Conservation (phyloP, 352 stramenopile genomes). For the Phytophthora podocarpi region DNA sequence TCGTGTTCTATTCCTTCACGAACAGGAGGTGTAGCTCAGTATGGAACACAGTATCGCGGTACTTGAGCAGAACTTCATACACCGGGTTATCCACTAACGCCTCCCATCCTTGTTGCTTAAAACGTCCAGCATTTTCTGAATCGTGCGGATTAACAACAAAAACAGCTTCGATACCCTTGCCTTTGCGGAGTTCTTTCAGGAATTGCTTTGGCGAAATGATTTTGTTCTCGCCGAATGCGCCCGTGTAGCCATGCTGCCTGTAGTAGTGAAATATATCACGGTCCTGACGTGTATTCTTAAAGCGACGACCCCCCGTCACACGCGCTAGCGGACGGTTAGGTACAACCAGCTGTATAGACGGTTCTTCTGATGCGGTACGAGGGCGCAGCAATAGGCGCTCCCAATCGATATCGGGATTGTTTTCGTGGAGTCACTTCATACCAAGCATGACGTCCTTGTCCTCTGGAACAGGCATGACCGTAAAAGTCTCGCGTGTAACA, state of each 20-base stretch:
- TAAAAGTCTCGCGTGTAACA: not conserved
- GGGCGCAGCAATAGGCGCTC: not conserved
- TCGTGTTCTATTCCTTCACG: conserved; percentile 10
- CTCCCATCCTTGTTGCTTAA: conserved; percentile 2
- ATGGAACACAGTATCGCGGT: not conserved
- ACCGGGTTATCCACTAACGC: not conserved
- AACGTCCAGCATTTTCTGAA: conserved; percentile 13
- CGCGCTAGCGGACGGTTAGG: not conserved
- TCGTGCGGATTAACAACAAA: conserved; percentile 15
- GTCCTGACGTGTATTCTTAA: not conserved
- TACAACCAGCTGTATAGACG: not conserved
- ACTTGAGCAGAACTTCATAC: not conserved
- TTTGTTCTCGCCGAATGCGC: not conserved
- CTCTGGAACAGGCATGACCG: not conserved
- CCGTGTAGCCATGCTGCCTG: conserved; percentile 3
- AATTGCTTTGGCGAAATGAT: conserved; percentile 6
- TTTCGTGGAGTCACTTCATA: not conserved
- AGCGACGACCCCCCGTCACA: not conserved
- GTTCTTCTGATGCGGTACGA: not conserved
- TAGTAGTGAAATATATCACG: conserved; percentile 23
- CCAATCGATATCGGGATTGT: conserved; percentile 2
- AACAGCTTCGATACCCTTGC: conserved; percentile 1
- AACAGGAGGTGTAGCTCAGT: not conserved
- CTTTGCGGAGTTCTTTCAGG: not conserved
- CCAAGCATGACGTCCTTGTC: not conserved